These are phyloP conservation scores for Cronartium quercuum DNA, from an alignment of 1,284 basidiomycete species.

Conservation along the genomic window DNA sequence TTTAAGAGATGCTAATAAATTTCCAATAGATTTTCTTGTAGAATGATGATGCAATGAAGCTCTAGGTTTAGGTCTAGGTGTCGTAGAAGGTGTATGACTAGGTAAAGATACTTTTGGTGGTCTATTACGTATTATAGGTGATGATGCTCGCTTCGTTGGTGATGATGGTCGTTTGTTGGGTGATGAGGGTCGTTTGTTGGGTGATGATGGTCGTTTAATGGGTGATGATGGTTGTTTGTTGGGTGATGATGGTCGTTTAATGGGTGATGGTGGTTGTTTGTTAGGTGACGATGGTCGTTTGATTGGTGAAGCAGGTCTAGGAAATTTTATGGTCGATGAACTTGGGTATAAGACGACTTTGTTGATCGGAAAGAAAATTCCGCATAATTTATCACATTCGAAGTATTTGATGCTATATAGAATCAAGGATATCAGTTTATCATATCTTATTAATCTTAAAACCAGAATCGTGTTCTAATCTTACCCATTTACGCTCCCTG, in stretches of 20 bases:
- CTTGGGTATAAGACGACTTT: background rate
- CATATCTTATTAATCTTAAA: background rate
- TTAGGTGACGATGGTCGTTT: background rate
- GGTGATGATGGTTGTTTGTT: background rate
- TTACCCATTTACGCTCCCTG: slow-evolving; percentile 18
- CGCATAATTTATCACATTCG: slow-evolving; percentile 1
- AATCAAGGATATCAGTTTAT: background rate
- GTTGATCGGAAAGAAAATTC: slow-evolving; percentile 15
- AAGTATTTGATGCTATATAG: background rate
- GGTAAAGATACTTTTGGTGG: background rate
- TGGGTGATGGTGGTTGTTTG: background rate
- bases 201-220: background rate
- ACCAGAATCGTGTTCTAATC: background rate
- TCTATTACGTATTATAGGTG: background rate
- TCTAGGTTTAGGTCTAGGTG: background rate
- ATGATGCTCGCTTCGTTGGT: background rate
- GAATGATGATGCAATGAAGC: background rate
- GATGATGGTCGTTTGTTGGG: background rate
- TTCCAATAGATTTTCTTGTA: background rate
- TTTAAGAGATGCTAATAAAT: background rate
- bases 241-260: background rate
- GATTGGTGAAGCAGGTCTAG: background rate
- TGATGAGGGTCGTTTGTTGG: background rate
- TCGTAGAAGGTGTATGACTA: background rate
- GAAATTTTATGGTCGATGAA: background rate